These are phyloP conservation scores for Striga asiatica DNA, from an alignment of 257 asterid species.

Conservation along the genomic window DNA sequence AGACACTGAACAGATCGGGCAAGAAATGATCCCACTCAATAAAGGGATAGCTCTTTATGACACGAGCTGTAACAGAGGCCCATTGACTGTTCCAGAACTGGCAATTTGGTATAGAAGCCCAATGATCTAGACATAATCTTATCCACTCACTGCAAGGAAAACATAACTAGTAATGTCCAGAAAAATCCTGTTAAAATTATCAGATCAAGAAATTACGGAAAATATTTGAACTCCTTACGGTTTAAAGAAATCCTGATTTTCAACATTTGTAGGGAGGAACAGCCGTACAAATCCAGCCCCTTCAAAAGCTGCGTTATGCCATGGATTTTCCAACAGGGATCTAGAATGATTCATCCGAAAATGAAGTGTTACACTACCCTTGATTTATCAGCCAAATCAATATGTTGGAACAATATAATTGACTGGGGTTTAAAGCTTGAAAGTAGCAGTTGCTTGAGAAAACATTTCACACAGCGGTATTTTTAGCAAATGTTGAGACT, in stretches of 20 bases:
- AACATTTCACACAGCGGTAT: conserved; percentile 8
- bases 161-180: conserved; percentile 15
- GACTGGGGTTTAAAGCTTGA: not conserved
- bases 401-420: not conserved
- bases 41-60: conserved; percentile 60
- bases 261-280: conserved; percentile 85
- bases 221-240: conserved; percentile 38
- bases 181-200: conserved; percentile 13
- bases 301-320: conserved; percentile 95
- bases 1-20: conserved; percentile 66
- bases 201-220: conserved; percentile 7
- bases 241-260: conserved; percentile 75
- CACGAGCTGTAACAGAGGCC: conserved; percentile 92
- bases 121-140: conserved; percentile 45
- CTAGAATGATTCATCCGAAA: conserved; percentile 37
- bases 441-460: conserved; percentile 3
- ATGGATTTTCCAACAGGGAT: conserved; percentile 82
- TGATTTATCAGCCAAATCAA: conserved; percentile 9
- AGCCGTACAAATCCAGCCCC: conserved; percentile 90
- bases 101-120: conserved; percentile 86
- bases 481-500: conserved; percentile 5
- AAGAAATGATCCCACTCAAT: conserved; percentile 67
- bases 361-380: conserved; percentile 3
- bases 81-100: conserved; percentile 98
- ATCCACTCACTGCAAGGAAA: conserved; percentile 64